Conservation (phyloP, 2,329 filamentous ascomycete species). For the Penicillium sp. region DNA sequence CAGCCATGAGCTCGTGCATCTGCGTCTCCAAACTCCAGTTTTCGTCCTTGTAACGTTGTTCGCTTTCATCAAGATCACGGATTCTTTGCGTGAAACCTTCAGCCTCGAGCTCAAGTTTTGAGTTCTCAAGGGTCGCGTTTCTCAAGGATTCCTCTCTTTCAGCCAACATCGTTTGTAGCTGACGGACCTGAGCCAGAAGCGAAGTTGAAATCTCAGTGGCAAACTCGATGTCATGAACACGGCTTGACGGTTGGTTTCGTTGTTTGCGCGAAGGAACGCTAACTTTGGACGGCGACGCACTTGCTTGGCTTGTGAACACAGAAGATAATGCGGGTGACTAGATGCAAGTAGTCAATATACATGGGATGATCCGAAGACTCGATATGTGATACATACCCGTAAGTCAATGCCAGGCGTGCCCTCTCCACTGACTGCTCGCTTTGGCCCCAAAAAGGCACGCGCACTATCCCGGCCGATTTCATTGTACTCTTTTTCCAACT, state of each 20-base stretch:
- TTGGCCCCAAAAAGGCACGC: conserved; percentile 80
- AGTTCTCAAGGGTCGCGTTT: conserved; percentile 68
- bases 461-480: conserved; percentile 88
- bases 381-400: conserved; percentile 34
- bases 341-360: conserved; percentile 7
- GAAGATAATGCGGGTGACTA: conserved; percentile 69
- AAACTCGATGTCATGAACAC: conserved; percentile 94
- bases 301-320: conserved; percentile 79
- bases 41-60: conserved; percentile 95
- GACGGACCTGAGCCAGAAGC: conserved; percentile 86
- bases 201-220: conserved; percentile 98
- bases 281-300: conserved; percentile 83
- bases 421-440: conserved; percentile 69
- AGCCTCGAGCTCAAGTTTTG: conserved; percentile 75
- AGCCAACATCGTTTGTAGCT: conserved; percentile 76
- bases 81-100: conserved; percentile 76
- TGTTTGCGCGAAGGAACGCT: conserved; percentile 81
- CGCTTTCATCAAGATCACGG: conserved; percentile 82
- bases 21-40: conserved; percentile 97
- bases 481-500: conserved; percentile 92
- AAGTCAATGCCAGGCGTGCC: conserved; percentile 42
- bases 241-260: conserved; percentile 81
- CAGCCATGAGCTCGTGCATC: conserved; percentile 74
- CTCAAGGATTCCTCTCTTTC: conserved; percentile 87
- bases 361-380: not conserved